Conservation (phyloP, 208 protist genomes). For the Crithidia sp. region DNA sequence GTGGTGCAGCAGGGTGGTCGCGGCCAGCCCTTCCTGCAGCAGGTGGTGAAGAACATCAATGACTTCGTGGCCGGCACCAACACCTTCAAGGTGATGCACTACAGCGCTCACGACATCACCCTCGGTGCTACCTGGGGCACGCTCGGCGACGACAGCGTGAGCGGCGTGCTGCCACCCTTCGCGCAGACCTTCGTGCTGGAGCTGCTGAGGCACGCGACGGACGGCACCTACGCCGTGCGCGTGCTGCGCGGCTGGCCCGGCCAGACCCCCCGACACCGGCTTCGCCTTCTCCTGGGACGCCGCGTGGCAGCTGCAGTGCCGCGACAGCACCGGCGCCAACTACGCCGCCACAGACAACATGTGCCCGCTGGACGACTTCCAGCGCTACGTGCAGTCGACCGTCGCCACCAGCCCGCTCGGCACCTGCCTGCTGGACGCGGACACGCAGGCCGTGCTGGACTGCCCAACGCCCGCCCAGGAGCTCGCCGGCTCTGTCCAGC, state of each 20-base stretch:
- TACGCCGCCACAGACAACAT: constrained; percentile 48
- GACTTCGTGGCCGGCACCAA: constrained; percentile 24
- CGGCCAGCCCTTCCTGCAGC: constrained; percentile 40
- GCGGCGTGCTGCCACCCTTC: constrained; percentile 45
- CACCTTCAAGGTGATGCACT: constrained; percentile 54
- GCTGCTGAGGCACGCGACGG: constrained; percentile 33
- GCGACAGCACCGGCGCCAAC: constrained; percentile 22
- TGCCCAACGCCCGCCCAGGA: constrained; percentile 30
- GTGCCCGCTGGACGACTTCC: constrained; percentile 60
- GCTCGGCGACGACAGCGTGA: constrained; percentile 33
- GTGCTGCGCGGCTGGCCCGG: constrained; percentile 52
- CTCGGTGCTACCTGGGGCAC: constrained; percentile 33
- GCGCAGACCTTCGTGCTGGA: constrained; percentile 50
- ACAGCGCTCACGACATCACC: constrained; percentile 52
- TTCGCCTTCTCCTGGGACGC: constrained; percentile 38
- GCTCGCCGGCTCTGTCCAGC: not conserved
- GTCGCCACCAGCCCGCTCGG: constrained; percentile 37
- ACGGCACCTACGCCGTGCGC: constrained; percentile 38
- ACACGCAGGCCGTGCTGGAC: constrained; percentile 18
- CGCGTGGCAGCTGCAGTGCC: constrained; percentile 44
- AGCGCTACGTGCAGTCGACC: constrained; percentile 36
- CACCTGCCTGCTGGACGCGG: constrained; percentile 49
- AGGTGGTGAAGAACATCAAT: constrained; percentile 49
- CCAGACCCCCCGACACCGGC: constrained; percentile 37
- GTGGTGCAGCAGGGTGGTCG: constrained; percentile 39